Evolutionary conservation across 1,284 basidiomycete genomes (phyloP).

Genomic region (Ganoderma meredithae): DNA sequence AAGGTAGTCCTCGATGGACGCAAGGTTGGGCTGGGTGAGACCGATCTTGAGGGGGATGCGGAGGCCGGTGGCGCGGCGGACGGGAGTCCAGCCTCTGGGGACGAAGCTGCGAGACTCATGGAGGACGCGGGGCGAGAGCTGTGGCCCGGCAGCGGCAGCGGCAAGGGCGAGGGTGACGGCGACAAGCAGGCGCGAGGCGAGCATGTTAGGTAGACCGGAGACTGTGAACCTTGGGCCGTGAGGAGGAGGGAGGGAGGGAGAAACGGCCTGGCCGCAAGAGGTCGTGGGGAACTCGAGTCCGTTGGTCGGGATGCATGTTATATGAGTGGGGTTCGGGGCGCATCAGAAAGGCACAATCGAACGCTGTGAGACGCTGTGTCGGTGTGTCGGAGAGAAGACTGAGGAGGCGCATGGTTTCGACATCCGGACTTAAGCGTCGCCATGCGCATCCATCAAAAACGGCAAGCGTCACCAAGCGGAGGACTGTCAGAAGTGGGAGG

Average conservation of each 20-base stretch:
- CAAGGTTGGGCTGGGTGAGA: conserved; percentile 52
- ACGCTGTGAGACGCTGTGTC: not conserved
- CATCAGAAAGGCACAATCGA: conserved; percentile 11
- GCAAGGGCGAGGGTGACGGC: conserved; percentile 22
- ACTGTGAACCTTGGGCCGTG: not conserved
- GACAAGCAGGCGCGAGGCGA: conserved; percentile 27
- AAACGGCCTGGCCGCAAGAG: conserved; percentile 8
- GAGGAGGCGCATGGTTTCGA: not conserved
- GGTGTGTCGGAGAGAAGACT: not conserved
- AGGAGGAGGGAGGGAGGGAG: not conserved
- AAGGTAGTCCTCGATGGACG: conserved; percentile 50
- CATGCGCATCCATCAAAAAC: conserved; percentile 8
- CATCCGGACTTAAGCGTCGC: not conserved
- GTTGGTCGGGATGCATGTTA: not conserved
- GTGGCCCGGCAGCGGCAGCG: conserved; percentile 19
- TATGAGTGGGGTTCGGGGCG: not conserved
- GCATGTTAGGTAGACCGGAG: conserved; percentile 21
- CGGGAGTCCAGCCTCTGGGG: conserved; percentile 47
- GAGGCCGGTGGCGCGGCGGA: conserved; percentile 42
- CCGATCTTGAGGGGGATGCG: conserved; percentile 53
- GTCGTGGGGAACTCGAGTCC: not conserved
- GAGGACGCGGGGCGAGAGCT: conserved; percentile 42
- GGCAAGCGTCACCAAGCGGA: not conserved
- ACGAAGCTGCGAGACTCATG: conserved; percentile 47
- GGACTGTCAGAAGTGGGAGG: not conserved